Evolutionary conservation across 495 filamentous ascomycete genomes (phyloP), one percentile per base, ranked within the genome.

Genomic region (Annulohypoxylon nitens): DNA sequence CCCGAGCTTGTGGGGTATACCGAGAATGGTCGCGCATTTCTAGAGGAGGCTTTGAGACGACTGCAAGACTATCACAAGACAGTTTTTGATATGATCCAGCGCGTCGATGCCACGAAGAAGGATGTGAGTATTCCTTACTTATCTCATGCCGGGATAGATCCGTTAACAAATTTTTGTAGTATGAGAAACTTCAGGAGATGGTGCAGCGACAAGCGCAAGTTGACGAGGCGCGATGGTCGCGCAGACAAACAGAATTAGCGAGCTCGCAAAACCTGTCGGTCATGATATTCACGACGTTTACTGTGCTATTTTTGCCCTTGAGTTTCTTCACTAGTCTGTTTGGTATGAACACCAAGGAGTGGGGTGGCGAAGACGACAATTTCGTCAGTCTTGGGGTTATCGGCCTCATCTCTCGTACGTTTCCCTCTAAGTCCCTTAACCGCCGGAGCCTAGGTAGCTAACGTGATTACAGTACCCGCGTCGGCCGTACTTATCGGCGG

Each of bases 281-380:
- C 25, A 90, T 91, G 88, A 89, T 91, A 23, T 91, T 92, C 75
- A 92, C 89, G 16, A 88, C 88, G 9, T 90, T 91, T 77, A 91
- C 88, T 23, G 88, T 92, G 65, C 87, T 91, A 23, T 91, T 91
- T 76, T 78, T 92, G 9, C 90, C 90, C 0, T 78, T 91, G 3
- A 88, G 86, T 18, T 92, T 92, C 80, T 91, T 92, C 76, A 91
- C 90, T 0, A 87, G 87, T 7, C 74, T 92, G 1, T 91, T 91
- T 61, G 90, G 90, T 23, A 89, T 92, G 80, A 91, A 92, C 64
- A 85, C 87, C 10, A 79, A 82, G 26, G 89, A 92, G 80, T 92
- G 90, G 90, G 86, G 84, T 64, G 87, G 85, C 8, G 78, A 79
- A 4, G 71, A 81, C n/a, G 70, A 74, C 41, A 59, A 74, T 54